Evolutionary conservation across 805 yeast genomes (phyloP), one percentile per base, ranked within the genome.

Genomic region (Barnettozyma sucrosica): DNA sequence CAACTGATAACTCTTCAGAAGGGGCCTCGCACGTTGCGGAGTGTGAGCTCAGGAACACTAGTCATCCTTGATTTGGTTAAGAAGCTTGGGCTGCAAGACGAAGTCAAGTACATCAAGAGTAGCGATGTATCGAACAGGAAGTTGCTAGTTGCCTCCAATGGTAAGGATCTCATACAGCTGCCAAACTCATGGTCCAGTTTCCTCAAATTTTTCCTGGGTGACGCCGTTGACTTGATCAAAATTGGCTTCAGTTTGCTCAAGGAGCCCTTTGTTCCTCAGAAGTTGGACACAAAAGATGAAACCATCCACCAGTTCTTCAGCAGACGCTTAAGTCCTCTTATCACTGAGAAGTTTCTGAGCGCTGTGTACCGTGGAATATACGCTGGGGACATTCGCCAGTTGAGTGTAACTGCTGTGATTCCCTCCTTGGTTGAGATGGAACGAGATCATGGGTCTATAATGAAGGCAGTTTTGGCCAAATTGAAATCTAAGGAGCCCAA

Each of bases 1-100:
- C 24, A 69, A 59, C 11, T 52, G 51, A 36, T 60, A 48, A 11
- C 41, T 41, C 63, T 88, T 26, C 98, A 93, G 57, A 84, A 83
- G 52, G 99, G 98, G 0, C 98, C 99, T 0, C 69, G 98, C 43
- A 93, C 98, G 0, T 68, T 93, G 39, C 69, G 97, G 50, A 96
- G 96, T 0, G 78, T 78, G 6, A 85, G 89, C 46, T 81, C 81
- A 36, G 98, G 98, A 0, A 79, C 89, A 0, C 66, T 84, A 26
- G 57, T 87, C 23, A 76, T 86, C 7, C 66, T 84, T 20, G 95
- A 86, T 59, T 70, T 80, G 2, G 59, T 87, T 48, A 48, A 58
- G 18, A 59, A 62, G 30, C 64, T 85, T 44, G 79, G 80, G 0
- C 55, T 66, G 10, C 68, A 66, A 7, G 70, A 75, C 36, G 72